phyloP scores from a whole-genome alignment of 306 rosid species.

The Vachellia pachyceras region DNA sequence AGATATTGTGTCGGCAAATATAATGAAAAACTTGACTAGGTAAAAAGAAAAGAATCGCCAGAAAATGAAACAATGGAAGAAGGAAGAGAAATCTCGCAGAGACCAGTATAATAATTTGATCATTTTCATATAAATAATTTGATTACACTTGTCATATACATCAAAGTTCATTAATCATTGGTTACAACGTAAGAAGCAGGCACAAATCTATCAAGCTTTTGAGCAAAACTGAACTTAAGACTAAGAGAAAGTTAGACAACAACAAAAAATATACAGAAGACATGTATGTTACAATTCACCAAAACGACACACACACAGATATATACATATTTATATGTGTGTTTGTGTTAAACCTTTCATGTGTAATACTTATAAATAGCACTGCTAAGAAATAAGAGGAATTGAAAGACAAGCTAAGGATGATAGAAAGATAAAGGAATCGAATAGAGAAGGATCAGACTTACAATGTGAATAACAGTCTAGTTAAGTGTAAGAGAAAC shows the following conservation, averaged over 20 bases:
- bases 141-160: not conserved
- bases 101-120: not conserved
- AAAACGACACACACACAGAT: not conserved
- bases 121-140: not conserved
- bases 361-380: not conserved
- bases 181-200: not conserved
- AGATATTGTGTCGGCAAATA: not conserved
- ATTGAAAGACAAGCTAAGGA: not conserved
- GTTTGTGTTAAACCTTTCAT: too few relatives aligned
- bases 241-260: not conserved
- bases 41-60: not conserved
- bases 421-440: not conserved
- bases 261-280: not conserved
- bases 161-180: not conserved
- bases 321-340: too few relatives aligned
- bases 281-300: not conserved
- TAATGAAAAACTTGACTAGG: not conserved
- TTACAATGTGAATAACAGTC: not conserved
- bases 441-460: not conserved
- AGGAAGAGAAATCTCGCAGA: not conserved
- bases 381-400: not conserved
- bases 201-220: not conserved
- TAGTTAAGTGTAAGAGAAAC: not conserved
- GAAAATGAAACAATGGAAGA: not conserved
- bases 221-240: not conserved